Evolutionary conservation across 2,329 filamentous ascomycete species (phyloP).

Genomic region (Epichloe glyceriae): DNA sequence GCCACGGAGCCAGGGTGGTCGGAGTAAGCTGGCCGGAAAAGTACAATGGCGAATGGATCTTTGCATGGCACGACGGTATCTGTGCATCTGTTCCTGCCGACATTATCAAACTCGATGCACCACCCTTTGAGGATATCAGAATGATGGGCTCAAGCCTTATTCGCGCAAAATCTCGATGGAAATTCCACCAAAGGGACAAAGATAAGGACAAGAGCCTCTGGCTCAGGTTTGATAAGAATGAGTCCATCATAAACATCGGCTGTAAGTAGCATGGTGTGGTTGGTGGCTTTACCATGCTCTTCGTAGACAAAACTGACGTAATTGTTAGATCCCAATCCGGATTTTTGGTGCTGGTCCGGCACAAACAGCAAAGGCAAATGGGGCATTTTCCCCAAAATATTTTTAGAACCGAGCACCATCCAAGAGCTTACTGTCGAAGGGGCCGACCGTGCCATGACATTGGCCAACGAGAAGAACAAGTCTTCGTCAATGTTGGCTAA

Average conservation of each 20-base stretch:
- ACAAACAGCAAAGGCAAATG: conserved; percentile 38
- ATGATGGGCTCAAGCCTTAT: conserved; percentile 33
- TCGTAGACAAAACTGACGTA: background rate
- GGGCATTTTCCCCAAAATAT: conserved; percentile 39
- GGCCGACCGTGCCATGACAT: conserved; percentile 17
- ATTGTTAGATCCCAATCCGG: conserved; percentile 27
- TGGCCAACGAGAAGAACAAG: conserved; percentile 23
- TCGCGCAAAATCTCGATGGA: conserved; percentile 38
- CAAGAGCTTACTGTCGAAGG: conserved; percentile 19
- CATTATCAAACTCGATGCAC: conserved; percentile 33
- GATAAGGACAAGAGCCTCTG: conserved; percentile 32
- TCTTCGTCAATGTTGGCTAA: conserved; percentile 21
- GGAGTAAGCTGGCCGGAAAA: conserved; percentile 38
- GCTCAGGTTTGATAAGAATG: conserved; percentile 53
- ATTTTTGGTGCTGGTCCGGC: conserved; percentile 45
- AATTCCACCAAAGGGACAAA: conserved; percentile 34
- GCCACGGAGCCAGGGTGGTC: conserved; percentile 34
- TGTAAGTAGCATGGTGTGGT: conserved; percentile 26
- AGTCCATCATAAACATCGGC: conserved; percentile 51
- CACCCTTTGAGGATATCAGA: conserved; percentile 31
- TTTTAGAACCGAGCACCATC: conserved; percentile 33
- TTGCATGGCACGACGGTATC: conserved; percentile 42
- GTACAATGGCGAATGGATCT: conserved; percentile 43
- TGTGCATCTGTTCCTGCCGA: conserved; percentile 38
- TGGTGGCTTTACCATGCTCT: background rate